Percentiles rank a stretch among this genome's conserved stretches.
Evolutionary conservation across 2,329 filamentous ascomycete species (phyloP).

Genomic region (Anisogramma anomala): DNA sequence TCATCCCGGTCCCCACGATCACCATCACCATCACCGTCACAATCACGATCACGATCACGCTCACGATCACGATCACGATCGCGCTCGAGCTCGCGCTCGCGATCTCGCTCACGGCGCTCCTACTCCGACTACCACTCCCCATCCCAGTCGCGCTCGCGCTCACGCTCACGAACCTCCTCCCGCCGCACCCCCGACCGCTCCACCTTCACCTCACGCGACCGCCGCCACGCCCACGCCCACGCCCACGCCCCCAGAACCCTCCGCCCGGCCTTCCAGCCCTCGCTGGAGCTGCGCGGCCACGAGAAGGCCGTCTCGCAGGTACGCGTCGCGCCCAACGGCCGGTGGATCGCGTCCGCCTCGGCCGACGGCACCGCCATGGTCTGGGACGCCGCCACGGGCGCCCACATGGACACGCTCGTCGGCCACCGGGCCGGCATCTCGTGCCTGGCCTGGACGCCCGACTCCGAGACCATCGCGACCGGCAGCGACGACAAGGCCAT

Average conservation of each 20-base stretch:
- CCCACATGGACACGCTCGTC: slow-evolving; percentile 76
- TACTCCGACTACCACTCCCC: slow-evolving; percentile 1
- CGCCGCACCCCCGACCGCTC: slow-evolving; percentile 12
- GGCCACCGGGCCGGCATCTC: slow-evolving; percentile 90
- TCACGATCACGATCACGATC: slow-evolving; percentile 18
- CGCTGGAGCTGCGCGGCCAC: slow-evolving; percentile 66
- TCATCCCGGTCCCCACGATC: no score
- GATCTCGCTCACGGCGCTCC: slow-evolving; percentile 21
- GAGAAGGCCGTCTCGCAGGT: slow-evolving; percentile 69
- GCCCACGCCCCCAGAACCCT: slow-evolving; percentile 40
- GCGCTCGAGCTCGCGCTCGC: slow-evolving; percentile 19
- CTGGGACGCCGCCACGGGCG: slow-evolving; percentile 71
- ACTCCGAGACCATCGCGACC: slow-evolving; percentile 75
- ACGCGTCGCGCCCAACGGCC: slow-evolving; percentile 81
- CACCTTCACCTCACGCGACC: slow-evolving; percentile 14
- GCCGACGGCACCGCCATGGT: slow-evolving; percentile 86
- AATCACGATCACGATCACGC: slow-evolving; percentile 18
- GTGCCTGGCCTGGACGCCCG: slow-evolving; percentile 86
- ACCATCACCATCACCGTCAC: slow-evolving; percentile 17
- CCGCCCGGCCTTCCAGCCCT: slow-evolving; percentile 55
- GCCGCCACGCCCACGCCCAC: no score
- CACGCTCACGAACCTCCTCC: slow-evolving; percentile 20
- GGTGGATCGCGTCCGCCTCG: slow-evolving; percentile 80
- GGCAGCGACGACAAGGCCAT: slow-evolving; percentile 96
- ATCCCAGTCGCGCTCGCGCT: slow-evolving; percentile 21